A percentile compares a stretch with the other conserved stretches of the same genome.
Conservation (phyloP, 371 early-diverging fungal genomes). For the Mucor indicus region DNA sequence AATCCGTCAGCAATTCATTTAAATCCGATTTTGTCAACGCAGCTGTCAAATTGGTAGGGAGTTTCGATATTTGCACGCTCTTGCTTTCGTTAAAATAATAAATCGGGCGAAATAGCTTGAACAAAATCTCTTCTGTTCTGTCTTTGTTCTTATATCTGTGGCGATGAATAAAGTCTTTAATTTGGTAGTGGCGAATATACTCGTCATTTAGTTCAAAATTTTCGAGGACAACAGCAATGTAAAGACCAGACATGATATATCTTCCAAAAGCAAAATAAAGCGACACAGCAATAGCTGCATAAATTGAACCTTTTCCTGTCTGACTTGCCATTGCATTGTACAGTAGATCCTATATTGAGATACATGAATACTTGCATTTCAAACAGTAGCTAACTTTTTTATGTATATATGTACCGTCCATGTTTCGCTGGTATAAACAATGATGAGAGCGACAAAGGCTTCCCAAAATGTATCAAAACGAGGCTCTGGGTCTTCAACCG, state of each 20-base stretch:
- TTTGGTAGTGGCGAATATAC: conserved; percentile 56
- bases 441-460: conserved; percentile 45
- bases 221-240: conserved; percentile 64
- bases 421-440: conserved; percentile 59
- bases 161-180: conserved; percentile 52
- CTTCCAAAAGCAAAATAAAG: conserved; percentile 56
- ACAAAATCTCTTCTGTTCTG: conserved; percentile 26
- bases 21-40: conserved; percentile 36
- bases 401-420: conserved; percentile 40
- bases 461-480: conserved; percentile 50
- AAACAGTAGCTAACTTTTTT: background rate
- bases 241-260: conserved; percentile 61
- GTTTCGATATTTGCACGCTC: conserved; percentile 34
- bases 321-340: conserved; percentile 57
- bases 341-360: conserved; percentile 28
- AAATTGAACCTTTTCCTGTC: conserved; percentile 35
- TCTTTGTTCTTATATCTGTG: conserved; percentile 38
- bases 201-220: conserved; percentile 63
- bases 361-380: background rate
- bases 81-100: conserved; percentile 31
- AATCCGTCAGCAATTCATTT: conserved; percentile 19
- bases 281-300: conserved; percentile 46
- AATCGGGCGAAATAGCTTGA: conserved; percentile 31
- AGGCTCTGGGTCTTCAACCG: conserved; percentile 17
- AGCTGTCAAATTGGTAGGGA: conserved; percentile 45